Evolutionary conservation across 2,329 filamentous ascomycete species (phyloP).

Genomic region (Aureobasidium subglaciale): DNA sequence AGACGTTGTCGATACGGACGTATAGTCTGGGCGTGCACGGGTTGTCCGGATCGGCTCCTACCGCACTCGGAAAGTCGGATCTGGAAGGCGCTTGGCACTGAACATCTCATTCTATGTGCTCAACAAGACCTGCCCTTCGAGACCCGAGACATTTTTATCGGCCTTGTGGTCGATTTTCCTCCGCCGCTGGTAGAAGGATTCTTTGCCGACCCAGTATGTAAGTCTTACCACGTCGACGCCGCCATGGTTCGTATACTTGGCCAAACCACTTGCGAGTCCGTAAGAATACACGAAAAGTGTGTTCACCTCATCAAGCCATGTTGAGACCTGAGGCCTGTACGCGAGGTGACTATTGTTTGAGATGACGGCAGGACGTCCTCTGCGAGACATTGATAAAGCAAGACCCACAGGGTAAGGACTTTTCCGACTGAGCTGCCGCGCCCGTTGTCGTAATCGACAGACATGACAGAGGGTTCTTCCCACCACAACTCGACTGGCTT

Average conservation of each 20-base stretch:
- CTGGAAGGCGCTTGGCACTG: background rate
- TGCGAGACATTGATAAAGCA: constrained; percentile 12
- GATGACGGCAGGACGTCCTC: background rate
- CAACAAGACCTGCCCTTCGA: background rate
- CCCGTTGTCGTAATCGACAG: background rate
- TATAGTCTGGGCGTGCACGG: background rate
- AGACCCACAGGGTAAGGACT: background rate
- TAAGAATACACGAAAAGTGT: constrained; percentile 5
- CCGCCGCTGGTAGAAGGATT: background rate
- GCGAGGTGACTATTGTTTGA: background rate
- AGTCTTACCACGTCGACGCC: background rate
- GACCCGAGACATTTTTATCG: background rate
- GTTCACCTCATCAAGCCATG: background rate
- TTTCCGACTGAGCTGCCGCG: background rate
- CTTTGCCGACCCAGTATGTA: background rate
- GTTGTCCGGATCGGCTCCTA: constrained; percentile 2
- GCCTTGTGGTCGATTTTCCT: background rate
- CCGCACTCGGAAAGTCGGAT: background rate
- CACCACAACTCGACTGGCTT: background rate
- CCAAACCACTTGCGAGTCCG: background rate
- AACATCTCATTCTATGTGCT: background rate
- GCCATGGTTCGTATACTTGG: background rate
- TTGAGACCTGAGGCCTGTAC: background rate
- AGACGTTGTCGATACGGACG: constrained; percentile 11
- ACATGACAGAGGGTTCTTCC: background rate